These are phyloP conservation scores for Penstemon davidsonii DNA, from an alignment of 257 asterid species.

Conservation along the genomic window DNA sequence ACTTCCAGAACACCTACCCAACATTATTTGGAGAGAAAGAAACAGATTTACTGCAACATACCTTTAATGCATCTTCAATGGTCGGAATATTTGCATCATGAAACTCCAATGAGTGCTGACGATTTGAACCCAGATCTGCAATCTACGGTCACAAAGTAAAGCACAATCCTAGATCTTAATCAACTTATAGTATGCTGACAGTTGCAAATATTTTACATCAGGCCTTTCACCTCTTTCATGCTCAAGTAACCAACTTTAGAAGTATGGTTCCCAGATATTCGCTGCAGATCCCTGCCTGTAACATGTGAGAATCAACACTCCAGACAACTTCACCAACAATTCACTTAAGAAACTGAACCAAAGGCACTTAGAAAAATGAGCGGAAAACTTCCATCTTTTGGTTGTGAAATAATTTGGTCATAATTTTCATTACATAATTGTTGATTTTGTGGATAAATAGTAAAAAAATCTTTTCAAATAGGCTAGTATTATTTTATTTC, in stretches of 20 bases:
- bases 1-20: conserved; percentile 16
- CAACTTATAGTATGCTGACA: conserved; percentile 14
- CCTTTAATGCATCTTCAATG: conserved; percentile 82
- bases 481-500: neutral
- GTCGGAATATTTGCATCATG: conserved; percentile 64
- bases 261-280: conserved; percentile 66
- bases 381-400: conserved; percentile 16
- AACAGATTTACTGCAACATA: conserved; percentile 29
- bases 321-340: conserved; percentile 34
- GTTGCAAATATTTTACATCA: conserved; percentile 15
- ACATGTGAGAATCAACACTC: conserved; percentile 81
- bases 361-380: conserved; percentile 12
- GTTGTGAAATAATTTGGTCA: conserved; percentile 20
- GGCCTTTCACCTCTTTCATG: conserved; percentile 69
- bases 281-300: conserved; percentile 98
- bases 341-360: conserved; percentile 25
- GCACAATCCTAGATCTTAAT: conserved; percentile 32
- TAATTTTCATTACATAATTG: conserved; percentile 16
- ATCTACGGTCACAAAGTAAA: conserved; percentile 54
- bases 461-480: neutral
- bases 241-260: conserved; percentile 74
- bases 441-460: conserved; percentile 3
- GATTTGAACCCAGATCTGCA: conserved; percentile 53
- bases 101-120: conserved; percentile 50
- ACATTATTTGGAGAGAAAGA: conserved; percentile 20